A percentile compares a stretch with the other conserved stretches of the same genome.
phyloP scores from a whole-genome alignment of 139 green algal genomes.

The Prasinococcaceae sp. region DNA sequence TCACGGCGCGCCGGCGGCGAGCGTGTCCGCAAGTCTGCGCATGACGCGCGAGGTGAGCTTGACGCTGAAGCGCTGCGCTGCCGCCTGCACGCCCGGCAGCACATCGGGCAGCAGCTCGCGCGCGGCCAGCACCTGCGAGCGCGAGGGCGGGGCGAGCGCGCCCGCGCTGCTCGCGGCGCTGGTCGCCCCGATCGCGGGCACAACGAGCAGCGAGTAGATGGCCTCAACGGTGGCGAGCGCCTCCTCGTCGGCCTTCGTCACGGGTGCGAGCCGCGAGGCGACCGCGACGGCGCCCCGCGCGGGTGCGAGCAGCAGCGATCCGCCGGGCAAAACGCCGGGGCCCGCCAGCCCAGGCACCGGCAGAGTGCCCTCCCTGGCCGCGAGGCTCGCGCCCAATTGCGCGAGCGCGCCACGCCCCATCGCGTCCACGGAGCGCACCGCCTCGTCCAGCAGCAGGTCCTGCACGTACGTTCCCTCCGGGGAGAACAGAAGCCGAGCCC shows the following conservation, averaged over 20 bases:
- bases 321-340: not conserved
- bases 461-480: conserved; percentile 21
- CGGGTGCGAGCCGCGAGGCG: not conserved
- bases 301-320: not conserved
- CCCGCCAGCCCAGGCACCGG: not conserved
- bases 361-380: conserved; percentile 2
- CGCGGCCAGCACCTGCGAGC: not conserved
- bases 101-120: not conserved
- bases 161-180: not conserved
- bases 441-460: conserved; percentile 23
- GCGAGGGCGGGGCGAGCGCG: not conserved
- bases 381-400: conserved; percentile 6
- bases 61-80: too few relatives aligned
- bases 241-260: conserved; percentile 20
- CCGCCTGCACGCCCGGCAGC: not conserved
- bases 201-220: conserved; percentile 13
- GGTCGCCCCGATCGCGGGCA: not conserved
- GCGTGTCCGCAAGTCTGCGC: too few relatives aligned
- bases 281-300: conserved; percentile 1
- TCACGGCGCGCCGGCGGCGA: too few relatives aligned
- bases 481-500: conserved; percentile 12
- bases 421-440: conserved; percentile 17
- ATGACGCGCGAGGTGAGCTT: too few relatives aligned
- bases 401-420: conserved; percentile 14
- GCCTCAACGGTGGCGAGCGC: conserved; percentile 7